Percentiles rank a stretch among this genome's conserved stretches.
These are phyloP conservation scores for Tillandsia fasciculata DNA, from an alignment of 176 grass and related monocot genomes.

Conservation along the genomic window DNA sequence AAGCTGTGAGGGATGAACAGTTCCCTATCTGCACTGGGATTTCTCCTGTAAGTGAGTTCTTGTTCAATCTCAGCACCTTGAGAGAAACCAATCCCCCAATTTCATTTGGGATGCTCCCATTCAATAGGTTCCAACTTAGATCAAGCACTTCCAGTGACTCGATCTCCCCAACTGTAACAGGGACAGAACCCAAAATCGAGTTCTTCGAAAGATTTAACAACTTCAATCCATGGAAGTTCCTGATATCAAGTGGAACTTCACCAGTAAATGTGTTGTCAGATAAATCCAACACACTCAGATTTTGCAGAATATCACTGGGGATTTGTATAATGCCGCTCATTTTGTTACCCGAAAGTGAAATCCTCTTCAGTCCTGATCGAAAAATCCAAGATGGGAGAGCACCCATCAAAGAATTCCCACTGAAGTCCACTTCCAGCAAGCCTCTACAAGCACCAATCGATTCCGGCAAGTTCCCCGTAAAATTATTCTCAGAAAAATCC, in stretches of 20 bases:
- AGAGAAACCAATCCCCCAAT: slow-evolving; percentile 63
- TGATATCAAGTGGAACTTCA: slow-evolving; percentile 46
- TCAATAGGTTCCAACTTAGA: slow-evolving; percentile 45
- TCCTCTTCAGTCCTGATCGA: slow-evolving; percentile 44
- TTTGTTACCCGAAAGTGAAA: slow-evolving; percentile 62
- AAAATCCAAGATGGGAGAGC: slow-evolving; percentile 77
- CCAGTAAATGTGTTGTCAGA: slow-evolving; percentile 69
- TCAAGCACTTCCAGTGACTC: slow-evolving; percentile 71
- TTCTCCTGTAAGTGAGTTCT: slow-evolving; percentile 53
- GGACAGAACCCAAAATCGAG: slow-evolving; percentile 51
- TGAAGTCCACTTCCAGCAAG: slow-evolving; percentile 55
- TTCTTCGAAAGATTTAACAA: slow-evolving; percentile 69
- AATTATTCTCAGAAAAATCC: slow-evolving; percentile 8
- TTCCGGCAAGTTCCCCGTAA: slow-evolving; percentile 9
- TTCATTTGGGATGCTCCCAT: slow-evolving; percentile 53
- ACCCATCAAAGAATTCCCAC: slow-evolving; percentile 61
- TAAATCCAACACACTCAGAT: slow-evolving; percentile 56
- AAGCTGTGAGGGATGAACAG: slow-evolving; percentile 52
- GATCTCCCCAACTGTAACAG: slow-evolving; percentile 54
- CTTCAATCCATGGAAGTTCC: slow-evolving; percentile 34
- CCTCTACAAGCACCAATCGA: slow-evolving; percentile 49
- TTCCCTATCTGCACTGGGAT: slow-evolving; percentile 77
- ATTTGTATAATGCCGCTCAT: slow-evolving; percentile 47
- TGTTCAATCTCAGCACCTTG: slow-evolving; percentile 49
- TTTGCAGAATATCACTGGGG: slow-evolving; percentile 17